Conservation (phyloP, 768 basidiomycete genomes). For the Rhizopogon roseolus region DNA sequence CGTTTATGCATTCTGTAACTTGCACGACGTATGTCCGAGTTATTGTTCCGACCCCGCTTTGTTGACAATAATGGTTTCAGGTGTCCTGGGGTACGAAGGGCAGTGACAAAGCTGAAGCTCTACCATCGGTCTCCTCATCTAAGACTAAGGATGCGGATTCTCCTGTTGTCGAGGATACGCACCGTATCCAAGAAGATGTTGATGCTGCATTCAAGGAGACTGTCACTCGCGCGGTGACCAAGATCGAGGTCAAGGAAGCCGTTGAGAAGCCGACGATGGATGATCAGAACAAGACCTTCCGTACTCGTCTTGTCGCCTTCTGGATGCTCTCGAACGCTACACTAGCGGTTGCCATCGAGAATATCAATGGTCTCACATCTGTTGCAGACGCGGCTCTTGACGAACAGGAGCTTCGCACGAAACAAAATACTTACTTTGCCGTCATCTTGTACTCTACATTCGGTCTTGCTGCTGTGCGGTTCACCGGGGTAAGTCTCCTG, state of each 20-base stretch:
- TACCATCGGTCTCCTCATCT: constrained; percentile 85
- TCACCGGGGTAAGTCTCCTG: constrained; percentile 58
- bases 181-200: constrained; percentile 80
- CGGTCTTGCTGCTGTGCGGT: constrained; percentile 63
- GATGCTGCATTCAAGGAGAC: constrained; percentile 91
- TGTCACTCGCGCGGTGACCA: constrained; percentile 80
- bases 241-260: constrained; percentile 59
- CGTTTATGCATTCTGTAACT: constrained; percentile 95
- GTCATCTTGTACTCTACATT: constrained; percentile 82
- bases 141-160: constrained; percentile 73
- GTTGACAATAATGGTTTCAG: constrained; percentile 25
- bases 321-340: constrained; percentile 78
- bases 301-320: constrained; percentile 76
- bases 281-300: constrained; percentile 90
- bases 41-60: neutral
- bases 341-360: constrained; percentile 72
- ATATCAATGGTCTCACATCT: constrained; percentile 57
- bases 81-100: constrained; percentile 96
- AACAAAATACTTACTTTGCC: constrained; percentile 65
- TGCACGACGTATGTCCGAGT: constrained; percentile 66
- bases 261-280: constrained; percentile 81
- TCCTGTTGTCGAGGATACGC: constrained; percentile 81
- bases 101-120: constrained; percentile 87
- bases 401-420: constrained; percentile 33
- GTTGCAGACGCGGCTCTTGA: constrained; percentile 35